These are phyloP conservation scores for Plectosphaerella plurivora DNA, from an alignment of 2,329 filamentous ascomycete genomes.

Conservation along the genomic window DNA sequence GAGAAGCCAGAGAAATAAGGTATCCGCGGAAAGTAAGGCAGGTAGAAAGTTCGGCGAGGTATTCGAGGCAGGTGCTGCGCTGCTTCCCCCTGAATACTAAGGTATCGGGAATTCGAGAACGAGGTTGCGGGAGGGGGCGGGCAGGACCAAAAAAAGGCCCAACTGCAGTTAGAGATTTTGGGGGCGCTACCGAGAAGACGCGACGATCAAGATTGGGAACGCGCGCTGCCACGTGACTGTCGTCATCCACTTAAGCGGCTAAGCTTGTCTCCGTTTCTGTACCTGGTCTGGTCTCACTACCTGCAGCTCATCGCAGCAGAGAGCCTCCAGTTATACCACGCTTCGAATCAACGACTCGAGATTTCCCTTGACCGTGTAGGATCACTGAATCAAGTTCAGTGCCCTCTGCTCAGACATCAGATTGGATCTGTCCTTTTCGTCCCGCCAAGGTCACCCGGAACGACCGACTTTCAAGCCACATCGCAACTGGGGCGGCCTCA, in stretches of 20 bases:
- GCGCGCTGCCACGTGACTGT: conserved; percentile 3
- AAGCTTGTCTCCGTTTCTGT: background rate
- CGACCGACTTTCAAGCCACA: no score
- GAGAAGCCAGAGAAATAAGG: no score
- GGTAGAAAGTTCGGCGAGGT: no score
- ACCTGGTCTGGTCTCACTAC: background rate
- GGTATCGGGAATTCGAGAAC: no score
- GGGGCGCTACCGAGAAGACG: background rate
- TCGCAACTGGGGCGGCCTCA: background rate
- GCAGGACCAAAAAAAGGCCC: background rate
- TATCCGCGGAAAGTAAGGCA: no score
- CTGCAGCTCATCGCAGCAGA: background rate
- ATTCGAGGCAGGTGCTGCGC: no score
- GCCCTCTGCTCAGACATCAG: background rate
- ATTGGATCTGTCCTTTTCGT: background rate
- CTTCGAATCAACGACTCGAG: no score
- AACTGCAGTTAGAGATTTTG: background rate
- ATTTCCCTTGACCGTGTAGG: no score
- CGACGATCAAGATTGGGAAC: background rate
- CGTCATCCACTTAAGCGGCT: background rate
- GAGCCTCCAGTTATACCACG: background rate
- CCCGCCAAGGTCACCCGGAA: no score
- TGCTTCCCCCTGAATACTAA: no score
- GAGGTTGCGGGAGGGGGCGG: background rate
- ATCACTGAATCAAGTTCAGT: no score